Evolutionary conservation across 441 rosid species (phyloP).

Genomic region (Corymbia calophylla): DNA sequence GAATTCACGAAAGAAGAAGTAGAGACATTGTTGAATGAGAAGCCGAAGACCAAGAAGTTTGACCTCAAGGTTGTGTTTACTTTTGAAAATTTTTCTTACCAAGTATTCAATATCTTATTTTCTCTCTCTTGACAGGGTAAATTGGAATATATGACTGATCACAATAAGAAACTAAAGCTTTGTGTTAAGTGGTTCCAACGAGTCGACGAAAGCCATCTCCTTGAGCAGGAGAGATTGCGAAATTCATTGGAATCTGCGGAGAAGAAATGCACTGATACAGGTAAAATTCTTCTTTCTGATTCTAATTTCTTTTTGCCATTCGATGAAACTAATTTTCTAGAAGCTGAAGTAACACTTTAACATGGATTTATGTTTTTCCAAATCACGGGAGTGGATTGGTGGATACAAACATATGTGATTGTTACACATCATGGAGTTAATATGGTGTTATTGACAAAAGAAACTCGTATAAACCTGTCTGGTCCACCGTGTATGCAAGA

Average conservation of each 20-base stretch:
- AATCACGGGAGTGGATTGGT: background rate
- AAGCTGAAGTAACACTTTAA: background rate
- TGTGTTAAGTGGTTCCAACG: conserved; percentile 80
- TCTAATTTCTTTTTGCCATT: background rate
- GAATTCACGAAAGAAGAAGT: conserved; percentile 78
- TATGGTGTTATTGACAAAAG: background rate
- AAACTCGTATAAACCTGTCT: background rate
- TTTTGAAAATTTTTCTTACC: background rate
- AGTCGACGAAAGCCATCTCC: conserved; percentile 47
- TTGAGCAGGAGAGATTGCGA: conserved; percentile 53
- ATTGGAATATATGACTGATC: conserved; percentile 49
- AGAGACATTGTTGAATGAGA: conserved; percentile 65
- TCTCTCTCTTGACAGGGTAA: conserved; percentile 40
- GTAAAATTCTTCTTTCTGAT: conserved; percentile 17
- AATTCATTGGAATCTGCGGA: conserved; percentile 51
- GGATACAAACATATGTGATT: background rate
- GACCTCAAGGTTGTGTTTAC: conserved; percentile 61
- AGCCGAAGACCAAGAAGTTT: conserved; percentile 59
- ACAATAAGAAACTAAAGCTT: conserved; percentile 59
- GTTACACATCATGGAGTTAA: background rate
- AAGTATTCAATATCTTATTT: background rate
- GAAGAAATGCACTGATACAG: conserved; percentile 47
- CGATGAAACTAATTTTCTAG: background rate
- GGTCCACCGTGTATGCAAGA: background rate
- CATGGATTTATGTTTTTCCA: background rate